These are phyloP conservation scores for Penicillium riverlandense DNA, from an alignment of 495 filamentous ascomycete species.

Conservation along the genomic window DNA sequence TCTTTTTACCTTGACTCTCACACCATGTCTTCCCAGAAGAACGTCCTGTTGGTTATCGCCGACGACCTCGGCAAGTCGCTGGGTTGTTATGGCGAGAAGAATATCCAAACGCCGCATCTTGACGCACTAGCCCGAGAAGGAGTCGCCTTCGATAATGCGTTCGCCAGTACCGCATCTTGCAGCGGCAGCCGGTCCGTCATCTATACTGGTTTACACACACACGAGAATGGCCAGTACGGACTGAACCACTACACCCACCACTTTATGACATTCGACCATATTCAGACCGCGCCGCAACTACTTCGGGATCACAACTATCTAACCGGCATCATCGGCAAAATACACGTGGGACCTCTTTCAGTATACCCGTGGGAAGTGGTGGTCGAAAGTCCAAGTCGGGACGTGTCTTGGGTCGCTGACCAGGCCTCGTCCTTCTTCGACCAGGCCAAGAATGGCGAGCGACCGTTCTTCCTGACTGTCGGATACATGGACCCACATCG, in stretches of 20 bases:
- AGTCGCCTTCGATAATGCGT: constrained; percentile 27
- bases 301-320: constrained; percentile 23
- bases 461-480: constrained; percentile 30
- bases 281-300: constrained; percentile 25
- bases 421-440: constrained; percentile 25
- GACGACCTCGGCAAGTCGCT: constrained; percentile 36
- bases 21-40: constrained; percentile 5
- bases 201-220: constrained; percentile 39
- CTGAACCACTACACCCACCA: constrained; percentile 16
- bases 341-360: constrained; percentile 30
- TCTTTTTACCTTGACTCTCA: too few species aligned
- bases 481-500: constrained; percentile 36
- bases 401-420: constrained; percentile 27
- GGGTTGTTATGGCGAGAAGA: constrained; percentile 27
- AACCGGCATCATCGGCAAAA: constrained; percentile 35
- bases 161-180: constrained; percentile 37
- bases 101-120: constrained; percentile 28
- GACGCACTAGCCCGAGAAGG: constrained; percentile 28
- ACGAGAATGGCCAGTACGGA: constrained; percentile 40
- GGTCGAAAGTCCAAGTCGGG: constrained; percentile 24
- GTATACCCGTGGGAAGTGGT: constrained; percentile 31
- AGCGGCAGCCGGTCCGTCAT: constrained; percentile 32
- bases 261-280: constrained; percentile 30
- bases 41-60: constrained; percentile 33
- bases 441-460: constrained; percentile 8